Evolutionary conservation across 2,329 filamentous ascomycete genomes (phyloP).

Genomic region (Penicillium sp.): DNA sequence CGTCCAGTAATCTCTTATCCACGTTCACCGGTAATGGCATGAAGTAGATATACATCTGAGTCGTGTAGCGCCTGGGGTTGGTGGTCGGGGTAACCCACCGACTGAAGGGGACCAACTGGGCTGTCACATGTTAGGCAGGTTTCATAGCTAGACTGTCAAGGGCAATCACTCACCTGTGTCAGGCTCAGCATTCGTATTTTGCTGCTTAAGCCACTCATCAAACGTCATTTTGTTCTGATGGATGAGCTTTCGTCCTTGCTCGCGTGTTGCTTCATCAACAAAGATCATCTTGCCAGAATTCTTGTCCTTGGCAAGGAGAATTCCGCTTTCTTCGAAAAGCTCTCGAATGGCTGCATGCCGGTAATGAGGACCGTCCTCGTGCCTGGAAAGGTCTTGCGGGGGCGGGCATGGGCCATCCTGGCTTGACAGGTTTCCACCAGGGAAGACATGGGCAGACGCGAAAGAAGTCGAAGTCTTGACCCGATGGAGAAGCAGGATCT

Average conservation of each 20-base stretch:
- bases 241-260: slow-evolving; percentile 67
- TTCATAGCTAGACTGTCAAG: background rate
- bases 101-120: slow-evolving; percentile 76
- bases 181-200: slow-evolving; percentile 39
- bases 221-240: slow-evolving; percentile 70
- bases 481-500: slow-evolving; percentile 84
- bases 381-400: slow-evolving; percentile 56
- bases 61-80: slow-evolving; percentile 77
- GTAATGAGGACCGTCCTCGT: slow-evolving; percentile 73
- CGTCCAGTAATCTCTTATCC: slow-evolving; percentile 32
- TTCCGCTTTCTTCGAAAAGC: slow-evolving; percentile 93
- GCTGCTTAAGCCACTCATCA: slow-evolving; percentile 60
- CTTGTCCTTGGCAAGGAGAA: slow-evolving; percentile 66
- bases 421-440: slow-evolving; percentile 75
- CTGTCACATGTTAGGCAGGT: slow-evolving; percentile 39
- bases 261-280: slow-evolving; percentile 61
- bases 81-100: slow-evolving; percentile 83
- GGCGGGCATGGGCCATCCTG: slow-evolving; percentile 70
- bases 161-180: slow-evolving; percentile 58
- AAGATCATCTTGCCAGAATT: slow-evolving; percentile 57
- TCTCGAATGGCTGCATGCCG: slow-evolving; percentile 84
- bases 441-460: slow-evolving; percentile 91
- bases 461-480: slow-evolving; percentile 82
- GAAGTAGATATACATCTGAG: slow-evolving; percentile 96
- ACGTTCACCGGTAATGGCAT: slow-evolving; percentile 61